Percentiles rank a stretch among this genome's conserved stretches.
Conservation (phyloP, 2,329 filamentous ascomycete genomes). For the Exophiala alcalophila region DNA sequence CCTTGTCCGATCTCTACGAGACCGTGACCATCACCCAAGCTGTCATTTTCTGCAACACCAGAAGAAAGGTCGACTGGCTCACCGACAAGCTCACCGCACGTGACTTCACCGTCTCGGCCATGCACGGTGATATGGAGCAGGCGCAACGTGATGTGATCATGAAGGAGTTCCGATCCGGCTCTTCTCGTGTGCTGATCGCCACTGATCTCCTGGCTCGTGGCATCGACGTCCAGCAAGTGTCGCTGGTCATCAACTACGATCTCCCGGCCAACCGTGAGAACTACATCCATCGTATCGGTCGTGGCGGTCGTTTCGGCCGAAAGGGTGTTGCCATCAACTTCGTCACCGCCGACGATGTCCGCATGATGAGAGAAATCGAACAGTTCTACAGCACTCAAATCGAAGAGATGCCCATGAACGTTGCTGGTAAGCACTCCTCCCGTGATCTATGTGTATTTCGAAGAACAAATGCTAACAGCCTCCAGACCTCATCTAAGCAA, state of each 20-base stretch:
- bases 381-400: slow-evolving; percentile 99
- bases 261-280: slow-evolving; percentile 98
- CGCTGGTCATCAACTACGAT: slow-evolving; percentile 99
- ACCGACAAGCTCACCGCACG: slow-evolving; percentile 97
- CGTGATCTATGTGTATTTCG: slow-evolving; percentile 6
- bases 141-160: slow-evolving; percentile 97
- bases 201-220: slow-evolving; percentile 97
- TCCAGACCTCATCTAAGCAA: slow-evolving; percentile 34
- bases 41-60: slow-evolving; percentile 99
- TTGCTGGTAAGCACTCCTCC: slow-evolving; percentile 54
- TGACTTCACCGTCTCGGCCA: slow-evolving; percentile 99
- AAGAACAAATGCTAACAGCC: slow-evolving; percentile 14
- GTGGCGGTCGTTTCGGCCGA: slow-evolving; percentile 98
- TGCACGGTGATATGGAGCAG: slow-evolving; percentile 99
- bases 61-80: slow-evolving; percentile 99
- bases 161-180: slow-evolving; percentile 99
- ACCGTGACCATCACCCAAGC: slow-evolving; percentile 99
- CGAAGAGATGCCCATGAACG: slow-evolving; percentile 99
- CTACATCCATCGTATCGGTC: slow-evolving; percentile 99
- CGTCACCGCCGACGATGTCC: slow-evolving; percentile 96
- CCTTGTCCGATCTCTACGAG: slow-evolving; percentile 97
- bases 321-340: slow-evolving; percentile 99
- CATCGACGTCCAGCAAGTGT: slow-evolving; percentile 99
- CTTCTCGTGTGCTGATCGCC: slow-evolving; percentile 96
- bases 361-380: slow-evolving; percentile 99